Evolutionary conservation across 1,139 yeast species (phyloP).

Genomic region (Nakaseomyces nivariensis): DNA sequence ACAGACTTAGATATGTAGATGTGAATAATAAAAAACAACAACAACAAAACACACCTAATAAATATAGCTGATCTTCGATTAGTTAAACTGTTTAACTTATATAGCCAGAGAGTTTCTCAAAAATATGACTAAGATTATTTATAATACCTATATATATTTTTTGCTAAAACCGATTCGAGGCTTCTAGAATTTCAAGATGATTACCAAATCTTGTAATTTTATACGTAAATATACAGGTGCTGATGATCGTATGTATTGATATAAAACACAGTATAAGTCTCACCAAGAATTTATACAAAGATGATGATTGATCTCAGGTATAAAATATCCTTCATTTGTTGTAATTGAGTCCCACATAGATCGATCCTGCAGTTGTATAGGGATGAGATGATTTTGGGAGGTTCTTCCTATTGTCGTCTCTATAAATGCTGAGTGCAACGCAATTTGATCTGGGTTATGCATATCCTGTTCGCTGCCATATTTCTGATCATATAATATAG

Average conservation of each 20-base stretch:
- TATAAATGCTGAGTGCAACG: constrained; percentile 27
- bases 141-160: too few species aligned
- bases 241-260: background rate
- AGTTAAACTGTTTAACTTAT: too few species aligned
- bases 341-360: background rate
- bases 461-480: constrained; percentile 21
- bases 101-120: too few species aligned
- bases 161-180: background rate
- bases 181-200: background rate
- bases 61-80: too few species aligned
- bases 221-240: background rate
- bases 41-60: too few species aligned
- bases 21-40: too few species aligned
- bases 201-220: background rate
- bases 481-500: constrained; percentile 25
- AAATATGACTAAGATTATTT: too few species aligned
- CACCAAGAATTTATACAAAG: too few species aligned
- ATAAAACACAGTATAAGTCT: too few species aligned
- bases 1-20: too few species aligned
- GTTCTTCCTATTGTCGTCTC: constrained; percentile 21
- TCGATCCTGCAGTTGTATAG: constrained; percentile 4
- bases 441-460: constrained; percentile 19
- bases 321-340: background rate
- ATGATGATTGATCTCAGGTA: background rate
- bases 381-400: constrained; percentile 14